Percentiles rank a stretch among this genome's conserved stretches.
Conservation (phyloP, 305 asterid species). For the Petunia hybrid region DNA sequence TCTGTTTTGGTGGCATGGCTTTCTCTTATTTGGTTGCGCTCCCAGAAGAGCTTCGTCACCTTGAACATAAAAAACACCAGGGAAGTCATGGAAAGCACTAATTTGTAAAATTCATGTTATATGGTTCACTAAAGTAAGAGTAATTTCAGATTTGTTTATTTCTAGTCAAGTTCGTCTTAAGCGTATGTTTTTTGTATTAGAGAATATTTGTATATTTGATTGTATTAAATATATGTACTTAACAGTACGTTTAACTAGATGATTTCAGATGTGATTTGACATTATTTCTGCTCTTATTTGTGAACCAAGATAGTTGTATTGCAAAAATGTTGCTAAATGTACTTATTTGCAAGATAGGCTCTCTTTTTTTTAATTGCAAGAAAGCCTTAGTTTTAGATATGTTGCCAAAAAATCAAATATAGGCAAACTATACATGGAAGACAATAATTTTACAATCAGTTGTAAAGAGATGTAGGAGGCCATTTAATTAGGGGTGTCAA, state of each 20-base stretch:
- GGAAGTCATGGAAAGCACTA: constrained; percentile 16
- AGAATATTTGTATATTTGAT: too few species aligned
- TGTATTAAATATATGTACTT: too few species aligned
- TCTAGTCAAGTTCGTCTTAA: too few species aligned
- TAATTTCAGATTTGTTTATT: not conserved
- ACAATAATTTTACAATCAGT: too few species aligned
- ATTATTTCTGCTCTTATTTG: not conserved
- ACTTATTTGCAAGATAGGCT: not conserved
- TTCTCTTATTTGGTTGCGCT: constrained; percentile 90
- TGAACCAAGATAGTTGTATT: not conserved
- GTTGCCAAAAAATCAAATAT: too few species aligned
- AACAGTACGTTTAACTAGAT: not conserved
- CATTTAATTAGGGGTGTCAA: too few species aligned
- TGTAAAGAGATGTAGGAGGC: too few species aligned
- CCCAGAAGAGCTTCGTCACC: constrained; percentile 98
- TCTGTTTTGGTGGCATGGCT: constrained; percentile 86
- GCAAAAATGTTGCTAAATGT: not conserved
- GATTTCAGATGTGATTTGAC: not conserved
- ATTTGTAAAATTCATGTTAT: not conserved
- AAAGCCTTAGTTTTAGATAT: too few species aligned
- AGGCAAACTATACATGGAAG: too few species aligned
- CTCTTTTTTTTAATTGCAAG: not conserved
- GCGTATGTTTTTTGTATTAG: not conserved
- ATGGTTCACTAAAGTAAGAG: not conserved
- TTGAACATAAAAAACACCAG: constrained; percentile 65